phyloP scores from a whole-genome alignment of 2,329 filamentous ascomycete species.

The Aspergillus pseudoviridinutans region DNA sequence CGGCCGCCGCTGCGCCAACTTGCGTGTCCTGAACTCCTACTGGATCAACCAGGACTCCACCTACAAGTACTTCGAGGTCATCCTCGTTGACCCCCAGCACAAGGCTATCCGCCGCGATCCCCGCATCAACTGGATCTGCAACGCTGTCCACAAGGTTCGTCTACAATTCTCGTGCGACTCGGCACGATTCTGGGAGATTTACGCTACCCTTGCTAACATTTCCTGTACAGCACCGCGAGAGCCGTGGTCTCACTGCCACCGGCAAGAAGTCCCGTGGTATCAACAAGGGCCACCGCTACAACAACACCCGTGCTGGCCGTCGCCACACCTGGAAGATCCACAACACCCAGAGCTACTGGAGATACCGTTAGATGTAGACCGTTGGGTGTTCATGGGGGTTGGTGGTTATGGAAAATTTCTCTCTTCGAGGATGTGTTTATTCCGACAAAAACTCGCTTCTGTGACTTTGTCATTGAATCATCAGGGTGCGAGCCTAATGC shows the following conservation, averaged over 20 bases:
- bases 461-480: conserved; percentile 22
- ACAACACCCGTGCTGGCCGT: conserved; percentile 94
- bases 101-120: conserved; percentile 99
- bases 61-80: conserved; percentile 99
- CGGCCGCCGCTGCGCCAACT: conserved; percentile 96
- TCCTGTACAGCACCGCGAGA: conserved; percentile 75
- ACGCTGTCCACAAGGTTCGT: conserved; percentile 87
- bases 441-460: conserved; percentile 30
- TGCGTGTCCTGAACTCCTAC: conserved; percentile 99
- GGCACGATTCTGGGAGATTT: background rate
- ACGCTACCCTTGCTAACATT: conserved; percentile 15
- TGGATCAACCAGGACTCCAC: conserved; percentile 99
- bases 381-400: conserved; percentile 23
- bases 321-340: conserved; percentile 99
- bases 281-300: conserved; percentile 98
- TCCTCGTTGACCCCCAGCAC: conserved; percentile 99
- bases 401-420: conserved; percentile 29
- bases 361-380: conserved; percentile 68
- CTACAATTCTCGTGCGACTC: background rate
- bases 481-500: conserved; percentile 34
- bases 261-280: conserved; percentile 99
- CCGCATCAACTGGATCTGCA: conserved; percentile 99
- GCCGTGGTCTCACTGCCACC: conserved; percentile 92
- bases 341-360: conserved; percentile 98
- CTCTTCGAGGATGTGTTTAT: conserved; percentile 32